phyloP scores from a whole-genome alignment of 208 protist genomes.

The Endotrypanum monterogeii region DNA sequence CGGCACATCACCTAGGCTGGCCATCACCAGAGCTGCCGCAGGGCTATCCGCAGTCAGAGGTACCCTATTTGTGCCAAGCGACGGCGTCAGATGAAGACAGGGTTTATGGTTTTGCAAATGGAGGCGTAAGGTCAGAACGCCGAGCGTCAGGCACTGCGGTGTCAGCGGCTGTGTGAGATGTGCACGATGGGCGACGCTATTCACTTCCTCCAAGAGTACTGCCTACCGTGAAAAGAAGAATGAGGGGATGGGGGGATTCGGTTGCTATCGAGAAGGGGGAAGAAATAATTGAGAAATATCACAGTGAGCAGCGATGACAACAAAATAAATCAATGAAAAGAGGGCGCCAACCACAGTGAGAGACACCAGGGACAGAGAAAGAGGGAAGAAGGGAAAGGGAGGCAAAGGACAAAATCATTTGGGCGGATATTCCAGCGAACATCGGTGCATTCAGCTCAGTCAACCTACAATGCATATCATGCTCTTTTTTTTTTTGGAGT shows the following conservation, averaged over 20 bases:
- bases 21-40: neutral
- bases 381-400: neutral
- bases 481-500: too few relatives aligned
- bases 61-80: neutral
- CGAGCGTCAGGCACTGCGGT: too few relatives aligned
- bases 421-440: too few relatives aligned
- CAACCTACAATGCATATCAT: too few relatives aligned
- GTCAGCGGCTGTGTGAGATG: neutral
- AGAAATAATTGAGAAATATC: neutral
- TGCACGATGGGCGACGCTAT: neutral
- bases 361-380: neutral
- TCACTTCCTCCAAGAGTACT: neutral
- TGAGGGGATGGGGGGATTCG: neutral
- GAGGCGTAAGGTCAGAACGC: neutral
- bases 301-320: neutral
- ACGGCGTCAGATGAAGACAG: neutral
- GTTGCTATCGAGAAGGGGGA: too few relatives aligned
- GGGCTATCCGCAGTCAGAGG: neutral
- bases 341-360: neutral
- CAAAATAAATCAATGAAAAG: too few relatives aligned
- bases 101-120: neutral
- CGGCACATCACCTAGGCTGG: neutral
- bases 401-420: neutral
- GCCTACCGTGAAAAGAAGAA: neutral
- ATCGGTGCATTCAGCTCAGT: too few relatives aligned